Evolutionary conservation across 164 flowering plant species (phyloP).

Genomic region (Piper longum): DNA sequence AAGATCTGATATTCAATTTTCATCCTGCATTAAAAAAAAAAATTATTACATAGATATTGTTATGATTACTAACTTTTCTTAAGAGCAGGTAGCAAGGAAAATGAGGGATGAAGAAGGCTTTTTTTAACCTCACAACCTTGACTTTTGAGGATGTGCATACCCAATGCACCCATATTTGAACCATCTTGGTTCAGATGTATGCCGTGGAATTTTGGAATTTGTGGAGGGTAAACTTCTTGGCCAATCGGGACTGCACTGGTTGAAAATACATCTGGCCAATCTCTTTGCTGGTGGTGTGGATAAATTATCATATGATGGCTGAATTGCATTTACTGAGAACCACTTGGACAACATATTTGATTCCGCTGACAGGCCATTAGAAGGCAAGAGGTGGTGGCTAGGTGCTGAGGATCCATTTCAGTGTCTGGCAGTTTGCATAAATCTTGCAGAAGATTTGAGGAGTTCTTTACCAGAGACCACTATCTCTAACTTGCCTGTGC

Average conservation of each 20-base stretch:
- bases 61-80: conserved; percentile 3
- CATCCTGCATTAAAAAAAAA: not conserved
- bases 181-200: conserved; percentile 98
- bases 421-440: conserved; percentile 61
- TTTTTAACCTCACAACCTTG: conserved; percentile 91
- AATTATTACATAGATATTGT: not conserved
- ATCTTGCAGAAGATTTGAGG: conserved; percentile 76
- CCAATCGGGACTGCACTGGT: conserved; percentile 76
- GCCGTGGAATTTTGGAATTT: conserved; percentile 88
- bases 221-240: conserved; percentile 95
- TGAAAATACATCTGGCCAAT: conserved; percentile 94
- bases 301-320: conserved; percentile 69
- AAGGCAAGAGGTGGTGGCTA: conserved; percentile 94
- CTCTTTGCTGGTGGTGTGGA: conserved; percentile 91
- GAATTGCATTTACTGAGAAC: conserved; percentile 72
- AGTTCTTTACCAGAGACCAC: conserved; percentile 72
- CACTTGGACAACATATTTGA: conserved; percentile 83
- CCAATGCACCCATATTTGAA: conserved; percentile 97
- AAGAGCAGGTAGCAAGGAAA: conserved; percentile 73
- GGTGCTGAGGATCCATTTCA: conserved; percentile 95
- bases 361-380: conserved; percentile 92
- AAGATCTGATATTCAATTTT: conserved; percentile 17
- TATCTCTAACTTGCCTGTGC: conserved; percentile 63
- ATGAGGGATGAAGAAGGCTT: conserved; percentile 94
- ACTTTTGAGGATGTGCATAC: conserved; percentile 99